Evolutionary conservation across 2,329 filamentous ascomycete genomes (phyloP).

Genomic region (Ciborinia camelliae): DNA sequence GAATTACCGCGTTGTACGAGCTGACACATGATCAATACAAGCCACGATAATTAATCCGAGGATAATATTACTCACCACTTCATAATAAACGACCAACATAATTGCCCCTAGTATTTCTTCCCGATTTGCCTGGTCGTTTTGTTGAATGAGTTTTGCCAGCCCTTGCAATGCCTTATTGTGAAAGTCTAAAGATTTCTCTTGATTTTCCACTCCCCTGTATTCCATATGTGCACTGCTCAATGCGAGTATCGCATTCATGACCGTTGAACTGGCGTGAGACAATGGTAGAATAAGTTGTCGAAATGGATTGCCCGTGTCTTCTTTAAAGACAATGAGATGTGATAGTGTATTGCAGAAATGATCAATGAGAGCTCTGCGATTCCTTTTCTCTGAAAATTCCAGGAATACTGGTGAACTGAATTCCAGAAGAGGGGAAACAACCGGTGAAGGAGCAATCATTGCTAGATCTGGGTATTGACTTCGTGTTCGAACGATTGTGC

Average conservation of each 20-base stretch:
- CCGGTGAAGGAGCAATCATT: slow-evolving; percentile 31
- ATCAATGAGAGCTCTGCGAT: slow-evolving; percentile 55
- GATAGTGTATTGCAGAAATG: slow-evolving; percentile 64
- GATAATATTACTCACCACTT: slow-evolving; percentile 50
- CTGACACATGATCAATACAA: slow-evolving; percentile 39
- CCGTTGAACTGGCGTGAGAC: slow-evolving; percentile 50
- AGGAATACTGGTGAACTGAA: slow-evolving; percentile 52
- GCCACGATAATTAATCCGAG: neutral
- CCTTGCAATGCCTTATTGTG: slow-evolving; percentile 59
- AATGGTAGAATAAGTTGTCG: slow-evolving; percentile 59
- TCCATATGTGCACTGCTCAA: slow-evolving; percentile 81
- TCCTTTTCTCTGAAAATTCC: slow-evolving; percentile 53
- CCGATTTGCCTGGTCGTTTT: slow-evolving; percentile 47
- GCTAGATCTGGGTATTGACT: slow-evolving; percentile 37
- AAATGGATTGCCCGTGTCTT: slow-evolving; percentile 61
- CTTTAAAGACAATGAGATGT: slow-evolving; percentile 63
- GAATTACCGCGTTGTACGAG: slow-evolving; percentile 57
- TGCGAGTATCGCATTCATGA: slow-evolving; percentile 82
- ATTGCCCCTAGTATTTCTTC: slow-evolving; percentile 60
- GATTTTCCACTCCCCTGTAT: slow-evolving; percentile 52
- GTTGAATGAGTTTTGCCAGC: slow-evolving; percentile 53
- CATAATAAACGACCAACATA: slow-evolving; percentile 60
- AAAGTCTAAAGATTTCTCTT: slow-evolving; percentile 55
- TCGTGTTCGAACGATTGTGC: slow-evolving; percentile 27
- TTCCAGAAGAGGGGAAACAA: slow-evolving; percentile 41